These are phyloP conservation scores for Trichoderma asperelloides DNA, from an alignment of 495 filamentous ascomycete genomes.

Conservation along the genomic window DNA sequence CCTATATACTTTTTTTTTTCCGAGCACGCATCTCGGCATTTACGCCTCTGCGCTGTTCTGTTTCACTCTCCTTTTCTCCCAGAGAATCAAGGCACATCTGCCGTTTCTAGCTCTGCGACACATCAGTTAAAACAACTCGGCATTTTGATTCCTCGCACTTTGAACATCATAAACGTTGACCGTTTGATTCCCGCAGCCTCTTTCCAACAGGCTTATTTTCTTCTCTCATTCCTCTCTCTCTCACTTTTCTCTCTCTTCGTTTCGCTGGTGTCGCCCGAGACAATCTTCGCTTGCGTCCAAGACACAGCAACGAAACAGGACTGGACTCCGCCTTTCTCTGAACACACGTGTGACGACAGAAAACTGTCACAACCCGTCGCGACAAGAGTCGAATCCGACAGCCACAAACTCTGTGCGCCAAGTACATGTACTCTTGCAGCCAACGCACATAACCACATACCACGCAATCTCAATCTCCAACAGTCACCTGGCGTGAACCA, in stretches of 20 bases:
- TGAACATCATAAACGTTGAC: constrained; percentile 4
- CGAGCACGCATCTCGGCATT: not conserved
- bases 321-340: not conserved
- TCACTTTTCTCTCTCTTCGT: not conserved
- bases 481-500: constrained; percentile 1
- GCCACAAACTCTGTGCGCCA: not conserved
- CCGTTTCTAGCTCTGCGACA: not conserved
- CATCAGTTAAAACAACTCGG: not conserved
- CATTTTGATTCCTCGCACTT: not conserved
- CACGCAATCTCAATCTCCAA: not conserved
- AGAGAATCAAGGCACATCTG: not conserved
- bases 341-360: not conserved
- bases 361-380: not conserved
- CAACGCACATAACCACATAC: not conserved
- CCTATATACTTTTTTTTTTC: not conserved
- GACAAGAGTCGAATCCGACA: not conserved
- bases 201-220: not conserved
- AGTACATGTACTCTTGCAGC: not conserved
- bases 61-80: not conserved
- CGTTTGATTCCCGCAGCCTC: not conserved
- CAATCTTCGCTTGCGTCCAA: not conserved
- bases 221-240: not conserved
- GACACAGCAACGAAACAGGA: not conserved
- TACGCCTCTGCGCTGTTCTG: not conserved
- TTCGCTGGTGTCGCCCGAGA: not conserved